Evolutionary conservation across 2,329 filamentous ascomycete genomes (phyloP).

Genomic region (Pseudogymnoascus sp.): DNA sequence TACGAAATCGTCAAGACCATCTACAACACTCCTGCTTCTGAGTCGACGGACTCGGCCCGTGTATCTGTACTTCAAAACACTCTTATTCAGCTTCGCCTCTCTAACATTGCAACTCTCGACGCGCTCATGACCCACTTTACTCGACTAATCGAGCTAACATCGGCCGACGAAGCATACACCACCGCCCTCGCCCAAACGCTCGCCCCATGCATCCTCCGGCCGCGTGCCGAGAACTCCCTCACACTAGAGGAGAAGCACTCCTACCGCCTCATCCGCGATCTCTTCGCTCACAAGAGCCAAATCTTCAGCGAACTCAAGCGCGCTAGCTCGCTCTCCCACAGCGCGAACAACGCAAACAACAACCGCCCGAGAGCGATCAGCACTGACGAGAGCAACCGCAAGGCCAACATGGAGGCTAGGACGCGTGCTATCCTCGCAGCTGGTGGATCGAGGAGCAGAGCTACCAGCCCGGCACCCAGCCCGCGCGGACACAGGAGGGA

Average conservation of each 20-base stretch:
- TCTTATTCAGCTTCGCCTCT: slow-evolving; percentile 84
- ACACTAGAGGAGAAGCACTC: slow-evolving; percentile 94
- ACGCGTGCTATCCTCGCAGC: slow-evolving; percentile 65
- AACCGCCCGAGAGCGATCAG: slow-evolving; percentile 76
- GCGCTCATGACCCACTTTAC: slow-evolving; percentile 98
- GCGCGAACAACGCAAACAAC: slow-evolving; percentile 44
- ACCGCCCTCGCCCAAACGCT: slow-evolving; percentile 64
- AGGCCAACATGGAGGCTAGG: slow-evolving; percentile 88
- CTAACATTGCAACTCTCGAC: slow-evolving; percentile 97
- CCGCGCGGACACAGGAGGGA: slow-evolving; percentile 64
- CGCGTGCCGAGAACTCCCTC: slow-evolving; percentile 76
- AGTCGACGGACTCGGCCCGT: slow-evolving; percentile 68
- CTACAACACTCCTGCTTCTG: slow-evolving; percentile 73
- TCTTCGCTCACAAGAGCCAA: slow-evolving; percentile 87
- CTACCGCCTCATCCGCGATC: slow-evolving; percentile 80
- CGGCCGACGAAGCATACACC: slow-evolving; percentile 83
- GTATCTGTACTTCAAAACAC: slow-evolving; percentile 92
- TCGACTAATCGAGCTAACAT: slow-evolving; percentile 90
- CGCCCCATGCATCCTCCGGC: slow-evolving; percentile 80
- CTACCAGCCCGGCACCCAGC: slow-evolving; percentile 62
- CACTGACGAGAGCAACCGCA: slow-evolving; percentile 91
- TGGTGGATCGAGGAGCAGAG: slow-evolving; percentile 57
- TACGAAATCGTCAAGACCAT: slow-evolving; percentile 99
- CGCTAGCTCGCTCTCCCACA: slow-evolving; percentile 62
- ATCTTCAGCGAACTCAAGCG: slow-evolving; percentile 97